These are phyloP conservation scores for Lasiosphaeris hirsuta DNA, from an alignment of 495 filamentous ascomycete species.

Conservation along the genomic window DNA sequence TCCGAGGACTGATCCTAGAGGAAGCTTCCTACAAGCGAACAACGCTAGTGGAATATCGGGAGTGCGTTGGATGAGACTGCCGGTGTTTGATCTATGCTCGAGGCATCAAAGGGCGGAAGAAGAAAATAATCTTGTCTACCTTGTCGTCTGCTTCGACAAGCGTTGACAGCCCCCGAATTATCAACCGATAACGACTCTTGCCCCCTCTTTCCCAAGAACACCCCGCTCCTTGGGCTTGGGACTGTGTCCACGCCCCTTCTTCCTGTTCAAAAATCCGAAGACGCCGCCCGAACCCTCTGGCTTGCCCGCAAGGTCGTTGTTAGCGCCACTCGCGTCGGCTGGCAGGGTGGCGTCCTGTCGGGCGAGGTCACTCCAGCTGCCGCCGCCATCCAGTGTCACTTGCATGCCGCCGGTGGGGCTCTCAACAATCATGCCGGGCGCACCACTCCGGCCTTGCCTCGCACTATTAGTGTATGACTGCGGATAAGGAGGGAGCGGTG, in stretches of 20 bases:
- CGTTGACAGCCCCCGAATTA: too few species aligned
- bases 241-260: constrained; percentile 85
- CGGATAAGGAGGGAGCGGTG: constrained; percentile 49
- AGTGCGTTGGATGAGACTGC: too few species aligned
- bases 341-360: constrained; percentile 77
- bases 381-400: constrained; percentile 81
- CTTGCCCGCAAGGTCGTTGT: constrained; percentile 39
- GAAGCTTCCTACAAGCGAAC: too few species aligned
- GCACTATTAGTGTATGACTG: constrained; percentile 36
- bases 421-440: constrained; percentile 56
- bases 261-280: constrained; percentile 82
- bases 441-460: constrained; percentile 32
- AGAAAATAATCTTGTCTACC: background rate
- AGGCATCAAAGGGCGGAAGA: background rate
- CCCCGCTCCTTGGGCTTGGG: constrained; percentile 93
- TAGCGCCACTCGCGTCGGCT: constrained; percentile 55
- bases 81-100: background rate
- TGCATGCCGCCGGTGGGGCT: constrained; percentile 84
- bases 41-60: too few species aligned
- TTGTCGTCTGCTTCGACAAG: background rate
- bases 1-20: too few species aligned
- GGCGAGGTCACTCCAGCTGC: constrained; percentile 86
- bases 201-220: constrained; percentile 92
- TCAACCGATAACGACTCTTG: constrained; percentile 64
- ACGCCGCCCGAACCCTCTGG: constrained; percentile 60